Conservation (phyloP, 2,329 filamentous ascomycete genomes). For the Alternaria solani region DNA sequence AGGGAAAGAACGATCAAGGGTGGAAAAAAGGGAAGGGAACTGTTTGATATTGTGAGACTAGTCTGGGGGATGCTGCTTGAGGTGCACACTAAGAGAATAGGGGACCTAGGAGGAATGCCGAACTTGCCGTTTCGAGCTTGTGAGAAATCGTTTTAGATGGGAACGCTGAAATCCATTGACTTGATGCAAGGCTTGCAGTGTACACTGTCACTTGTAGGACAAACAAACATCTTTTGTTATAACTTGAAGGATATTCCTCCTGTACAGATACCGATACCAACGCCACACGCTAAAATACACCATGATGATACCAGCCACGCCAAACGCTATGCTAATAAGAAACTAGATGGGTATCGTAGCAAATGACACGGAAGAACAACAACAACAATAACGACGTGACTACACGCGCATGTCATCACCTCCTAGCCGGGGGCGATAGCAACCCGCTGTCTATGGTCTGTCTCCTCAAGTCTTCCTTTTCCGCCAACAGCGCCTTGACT, state of each 20-base stretch:
- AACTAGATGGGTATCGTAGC: constrained; percentile 15
- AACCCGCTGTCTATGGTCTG: neutral
- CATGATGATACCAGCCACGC: neutral
- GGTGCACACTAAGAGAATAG: too few relatives aligned
- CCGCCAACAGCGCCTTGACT: constrained; percentile 67
- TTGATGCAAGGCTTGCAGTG: neutral
- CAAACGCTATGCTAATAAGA: constrained; percentile 9
- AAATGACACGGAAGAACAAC: constrained; percentile 6
- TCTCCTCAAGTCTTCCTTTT: constrained; percentile 4
- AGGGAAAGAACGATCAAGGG: too few relatives aligned
- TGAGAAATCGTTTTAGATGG: too few relatives aligned
- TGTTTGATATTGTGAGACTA: too few relatives aligned
- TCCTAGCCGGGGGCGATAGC: constrained; percentile 5
- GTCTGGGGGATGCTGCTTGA: too few relatives aligned
- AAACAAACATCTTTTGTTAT: neutral
- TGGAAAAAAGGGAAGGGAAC: too few relatives aligned
- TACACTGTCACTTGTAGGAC: neutral
- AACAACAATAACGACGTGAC: neutral
- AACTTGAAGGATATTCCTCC: neutral
- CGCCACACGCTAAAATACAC: neutral
- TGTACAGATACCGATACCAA: neutral
- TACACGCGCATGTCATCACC: neutral
- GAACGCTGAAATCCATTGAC: too few relatives aligned
- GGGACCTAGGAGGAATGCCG: too few relatives aligned
- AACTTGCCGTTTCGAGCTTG: too few relatives aligned